Conservation (phyloP, 2,329 filamentous ascomycete genomes). For the Boeremia exigua region DNA sequence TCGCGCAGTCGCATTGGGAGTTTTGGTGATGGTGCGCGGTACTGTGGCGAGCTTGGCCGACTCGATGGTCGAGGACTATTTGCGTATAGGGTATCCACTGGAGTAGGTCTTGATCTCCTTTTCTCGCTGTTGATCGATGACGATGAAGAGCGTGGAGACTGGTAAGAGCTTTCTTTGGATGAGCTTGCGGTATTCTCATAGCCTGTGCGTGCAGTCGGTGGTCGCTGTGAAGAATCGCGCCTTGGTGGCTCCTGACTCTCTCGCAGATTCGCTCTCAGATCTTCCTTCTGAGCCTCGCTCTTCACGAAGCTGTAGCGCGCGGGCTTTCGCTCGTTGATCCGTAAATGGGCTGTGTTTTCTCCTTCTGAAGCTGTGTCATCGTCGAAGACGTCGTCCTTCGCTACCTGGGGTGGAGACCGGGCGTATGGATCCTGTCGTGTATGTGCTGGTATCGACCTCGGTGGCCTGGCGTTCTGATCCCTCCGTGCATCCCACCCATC, state of each 20-base stretch:
- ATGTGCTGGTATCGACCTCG: conserved; percentile 36
- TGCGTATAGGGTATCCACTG: conserved; percentile 25
- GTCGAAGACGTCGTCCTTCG: conserved; percentile 37
- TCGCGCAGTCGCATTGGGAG: conserved; percentile 31
- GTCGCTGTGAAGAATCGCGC: conserved; percentile 24
- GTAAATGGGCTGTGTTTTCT: conserved; percentile 35
- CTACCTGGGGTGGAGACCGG: conserved; percentile 19
- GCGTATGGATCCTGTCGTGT: conserved; percentile 32
- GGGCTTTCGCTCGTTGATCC: conserved; percentile 40
- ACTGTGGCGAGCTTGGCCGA: conserved; percentile 38
- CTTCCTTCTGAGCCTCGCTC: conserved; percentile 44
- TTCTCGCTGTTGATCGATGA: conserved; percentile 35
- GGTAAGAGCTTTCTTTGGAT: conserved; percentile 29
- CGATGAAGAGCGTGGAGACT: conserved; percentile 43
- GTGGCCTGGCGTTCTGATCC: conserved; percentile 35
- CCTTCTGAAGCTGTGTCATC: conserved; percentile 39
- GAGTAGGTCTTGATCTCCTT: conserved; percentile 24
- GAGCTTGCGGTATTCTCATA: conserved; percentile 31
- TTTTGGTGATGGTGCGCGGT: conserved; percentile 34
- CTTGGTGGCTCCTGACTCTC: conserved; percentile 27
- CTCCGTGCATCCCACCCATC: conserved; percentile 13
- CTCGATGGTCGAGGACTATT: conserved; percentile 26
- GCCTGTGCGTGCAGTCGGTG: conserved; percentile 22
- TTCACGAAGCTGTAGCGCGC: conserved; percentile 50
- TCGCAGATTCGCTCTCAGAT: conserved; percentile 36